Evolutionary conservation across 306 rosid species (phyloP).

Genomic region (Begonia fuchsioides): DNA sequence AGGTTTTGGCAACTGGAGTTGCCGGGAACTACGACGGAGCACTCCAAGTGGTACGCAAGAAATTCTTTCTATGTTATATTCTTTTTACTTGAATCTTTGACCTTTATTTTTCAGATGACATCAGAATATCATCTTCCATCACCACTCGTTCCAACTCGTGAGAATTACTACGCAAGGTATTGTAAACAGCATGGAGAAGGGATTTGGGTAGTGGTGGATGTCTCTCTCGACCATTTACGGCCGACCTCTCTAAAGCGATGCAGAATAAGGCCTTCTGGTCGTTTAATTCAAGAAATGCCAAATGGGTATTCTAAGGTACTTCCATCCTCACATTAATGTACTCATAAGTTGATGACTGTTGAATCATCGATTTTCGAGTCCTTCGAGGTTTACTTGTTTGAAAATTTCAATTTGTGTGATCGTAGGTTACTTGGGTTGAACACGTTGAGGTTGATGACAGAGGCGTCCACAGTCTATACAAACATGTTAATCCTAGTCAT

Average conservation of each 20-base stretch:
- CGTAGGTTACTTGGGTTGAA: slow-evolving; percentile 88
- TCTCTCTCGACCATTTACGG: slow-evolving; percentile 48
- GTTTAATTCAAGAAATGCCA: slow-evolving; percentile 63
- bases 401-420: not conserved
- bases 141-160: slow-evolving; percentile 57
- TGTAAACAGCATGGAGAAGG: slow-evolving; percentile 50
- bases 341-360: too few species aligned
- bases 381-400: too few species aligned
- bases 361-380: too few species aligned
- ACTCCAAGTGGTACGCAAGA: slow-evolving; percentile 48
- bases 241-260: slow-evolving; percentile 18
- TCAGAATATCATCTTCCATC: slow-evolving; percentile 79
- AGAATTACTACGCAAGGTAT: slow-evolving; percentile 49
- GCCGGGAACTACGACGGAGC: slow-evolving; percentile 69
- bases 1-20: slow-evolving; percentile 57
- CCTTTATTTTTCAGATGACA: slow-evolving; percentile 21
- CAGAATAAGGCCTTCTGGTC: slow-evolving; percentile 76
- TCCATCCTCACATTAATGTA: too few species aligned
- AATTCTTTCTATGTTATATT: too few species aligned
- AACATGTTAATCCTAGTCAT: slow-evolving; percentile 64
- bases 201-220: slow-evolving; percentile 73
- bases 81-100: too few species aligned
- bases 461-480: slow-evolving; percentile 76
- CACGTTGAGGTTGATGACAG: slow-evolving; percentile 86
- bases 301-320: slow-evolving; percentile 64